Percentiles rank a stretch among this genome's conserved stretches.
These are phyloP conservation scores for Backusella tuberculispora DNA, from an alignment of 192 early-diverging fungal species.

Conservation along the genomic window DNA sequence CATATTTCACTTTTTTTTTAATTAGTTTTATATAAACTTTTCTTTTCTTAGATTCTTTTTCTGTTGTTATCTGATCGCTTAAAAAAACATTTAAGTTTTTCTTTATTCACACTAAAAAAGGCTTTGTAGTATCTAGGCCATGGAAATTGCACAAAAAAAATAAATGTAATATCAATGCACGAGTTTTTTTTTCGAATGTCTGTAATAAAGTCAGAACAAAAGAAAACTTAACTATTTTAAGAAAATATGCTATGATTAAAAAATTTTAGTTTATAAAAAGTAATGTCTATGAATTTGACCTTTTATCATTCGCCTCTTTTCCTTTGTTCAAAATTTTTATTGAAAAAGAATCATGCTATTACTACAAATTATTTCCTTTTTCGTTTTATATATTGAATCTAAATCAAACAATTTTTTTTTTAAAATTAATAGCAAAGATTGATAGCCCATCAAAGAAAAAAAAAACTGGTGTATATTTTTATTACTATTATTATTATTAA, in stretches of 20 bases:
- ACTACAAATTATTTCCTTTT: background rate
- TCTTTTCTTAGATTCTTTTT: background rate
- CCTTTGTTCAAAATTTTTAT: background rate
- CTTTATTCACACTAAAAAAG: background rate
- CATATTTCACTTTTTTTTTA: background rate
- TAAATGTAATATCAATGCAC: background rate
- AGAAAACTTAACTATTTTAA: background rate
- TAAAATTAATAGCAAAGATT: too few relatives aligned
- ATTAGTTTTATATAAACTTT: background rate
- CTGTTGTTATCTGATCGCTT: background rate
- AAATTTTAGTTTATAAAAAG: background rate
- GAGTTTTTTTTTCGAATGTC: background rate
- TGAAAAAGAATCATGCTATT: background rate
- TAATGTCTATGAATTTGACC: background rate
- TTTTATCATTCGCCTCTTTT: background rate
- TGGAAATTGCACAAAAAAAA: background rate
- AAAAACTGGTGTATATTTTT: background rate
- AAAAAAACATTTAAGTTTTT: background rate
- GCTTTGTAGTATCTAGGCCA: background rate
- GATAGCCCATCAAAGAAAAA: background rate
- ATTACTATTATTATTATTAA: background rate
- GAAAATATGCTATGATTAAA: conserved; percentile 2
- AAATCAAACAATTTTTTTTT: background rate
- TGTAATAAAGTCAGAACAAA: background rate
- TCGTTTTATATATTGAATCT: background rate